These are phyloP conservation scores for Irineochytrium annulatum DNA, from an alignment of 192 early-diverging fungal species.

Conservation along the genomic window DNA sequence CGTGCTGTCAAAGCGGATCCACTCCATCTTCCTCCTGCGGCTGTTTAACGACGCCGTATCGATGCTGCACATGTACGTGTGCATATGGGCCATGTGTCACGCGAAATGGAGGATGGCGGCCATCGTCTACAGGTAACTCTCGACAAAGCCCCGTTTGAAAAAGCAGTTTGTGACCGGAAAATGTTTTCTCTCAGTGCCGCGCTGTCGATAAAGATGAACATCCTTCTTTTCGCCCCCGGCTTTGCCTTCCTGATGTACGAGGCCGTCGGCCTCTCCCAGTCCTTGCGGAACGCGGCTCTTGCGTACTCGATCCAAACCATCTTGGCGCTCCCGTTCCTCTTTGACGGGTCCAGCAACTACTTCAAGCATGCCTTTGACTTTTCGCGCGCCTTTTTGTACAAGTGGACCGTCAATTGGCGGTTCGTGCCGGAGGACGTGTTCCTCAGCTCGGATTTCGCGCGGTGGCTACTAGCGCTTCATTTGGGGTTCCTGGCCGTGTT, in stretches of 20 bases:
- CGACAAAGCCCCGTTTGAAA: background rate
- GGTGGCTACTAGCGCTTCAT: constrained; percentile 57
- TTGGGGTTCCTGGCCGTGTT: constrained; percentile 55
- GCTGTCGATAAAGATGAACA: constrained; percentile 93
- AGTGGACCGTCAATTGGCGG: constrained; percentile 97
- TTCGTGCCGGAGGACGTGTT: constrained; percentile 73
- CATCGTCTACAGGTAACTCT: constrained; percentile 62
- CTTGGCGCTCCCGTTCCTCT: constrained; percentile 63
- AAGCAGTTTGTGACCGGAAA: too few relatives aligned
- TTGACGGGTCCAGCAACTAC: constrained; percentile 57
- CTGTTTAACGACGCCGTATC: constrained; percentile 92
- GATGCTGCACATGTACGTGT: constrained; percentile 75
- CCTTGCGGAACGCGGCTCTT: constrained; percentile 39
- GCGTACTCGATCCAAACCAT: constrained; percentile 36
- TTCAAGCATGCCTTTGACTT: constrained; percentile 83
- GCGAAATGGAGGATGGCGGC: constrained; percentile 46
- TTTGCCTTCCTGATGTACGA: constrained; percentile 67
- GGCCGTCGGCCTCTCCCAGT: constrained; percentile 32
- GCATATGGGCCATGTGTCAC: constrained; percentile 60
- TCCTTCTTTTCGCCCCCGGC: constrained; percentile 85
- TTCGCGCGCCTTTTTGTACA: constrained; percentile 75
- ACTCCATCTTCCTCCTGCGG: constrained; percentile 89
- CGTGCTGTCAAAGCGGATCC: constrained; percentile 74
- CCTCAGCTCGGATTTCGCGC: constrained; percentile 54
- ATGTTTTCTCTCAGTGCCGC: constrained; percentile 60